Evolutionary conservation across 176 grass and related monocot species (phyloP).

Genomic region (Oryza glumipatula): DNA sequence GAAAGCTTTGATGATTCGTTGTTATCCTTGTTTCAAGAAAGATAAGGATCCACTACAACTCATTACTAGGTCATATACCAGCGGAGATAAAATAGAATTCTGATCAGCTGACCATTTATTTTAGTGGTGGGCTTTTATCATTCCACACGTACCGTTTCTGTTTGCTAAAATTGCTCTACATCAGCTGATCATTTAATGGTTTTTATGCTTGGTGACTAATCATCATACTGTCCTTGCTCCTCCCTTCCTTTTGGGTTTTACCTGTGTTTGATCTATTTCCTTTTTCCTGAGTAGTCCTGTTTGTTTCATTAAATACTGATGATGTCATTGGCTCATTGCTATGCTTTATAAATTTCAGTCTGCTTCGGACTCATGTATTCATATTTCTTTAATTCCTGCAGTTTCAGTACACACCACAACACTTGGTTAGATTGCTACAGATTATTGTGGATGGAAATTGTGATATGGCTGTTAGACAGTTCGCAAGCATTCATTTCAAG

Average conservation of each 20-base stretch:
- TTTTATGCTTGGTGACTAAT: not conserved
- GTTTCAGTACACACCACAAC: constrained; percentile 75
- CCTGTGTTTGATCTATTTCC: not conserved
- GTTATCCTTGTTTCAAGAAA: not conserved
- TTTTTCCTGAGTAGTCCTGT: not conserved
- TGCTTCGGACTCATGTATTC: constrained; percentile 3
- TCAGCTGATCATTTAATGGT: not conserved
- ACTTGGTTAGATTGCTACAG: constrained; percentile 81
- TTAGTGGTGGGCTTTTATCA: not conserved
- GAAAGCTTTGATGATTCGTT: not conserved
- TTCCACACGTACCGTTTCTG: not conserved
- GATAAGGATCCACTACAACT: not conserved
- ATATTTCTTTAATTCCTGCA: constrained; percentile 50
- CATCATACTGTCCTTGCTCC: not conserved
- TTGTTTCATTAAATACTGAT: not conserved
- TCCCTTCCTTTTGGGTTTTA: not conserved
- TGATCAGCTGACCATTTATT: not conserved
- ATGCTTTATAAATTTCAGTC: constrained; percentile 4
- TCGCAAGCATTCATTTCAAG: constrained; percentile 96
- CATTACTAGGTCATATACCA: constrained; percentile 17
- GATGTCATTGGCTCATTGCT: not conserved
- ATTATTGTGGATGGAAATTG: constrained; percentile 81
- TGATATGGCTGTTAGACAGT: constrained; percentile 87
- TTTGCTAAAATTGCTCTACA: not conserved
- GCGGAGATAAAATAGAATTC: not conserved